Percentiles rank a stretch among this genome's conserved stretches.
phyloP scores from a whole-genome alignment of 805 yeast species.

The Kodamaea hsintzibuensis region DNA sequence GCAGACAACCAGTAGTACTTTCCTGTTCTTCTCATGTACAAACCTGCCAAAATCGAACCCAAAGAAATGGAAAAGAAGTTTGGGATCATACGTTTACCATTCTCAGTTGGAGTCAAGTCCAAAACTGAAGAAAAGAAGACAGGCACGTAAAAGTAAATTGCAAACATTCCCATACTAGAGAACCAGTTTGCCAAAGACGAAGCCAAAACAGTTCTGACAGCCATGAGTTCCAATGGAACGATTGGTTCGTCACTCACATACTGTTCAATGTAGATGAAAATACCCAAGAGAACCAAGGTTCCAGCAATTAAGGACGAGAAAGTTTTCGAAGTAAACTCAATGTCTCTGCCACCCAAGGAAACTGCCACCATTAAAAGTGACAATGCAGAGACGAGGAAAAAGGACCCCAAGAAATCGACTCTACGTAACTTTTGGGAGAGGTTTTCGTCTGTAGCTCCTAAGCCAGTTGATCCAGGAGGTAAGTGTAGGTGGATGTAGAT shows the following conservation, averaged over 20 bases:
- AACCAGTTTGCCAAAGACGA: constrained; percentile 72
- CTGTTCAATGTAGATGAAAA: constrained; percentile 54
- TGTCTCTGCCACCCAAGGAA: constrained; percentile 61
- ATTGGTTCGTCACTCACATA: constrained; percentile 62
- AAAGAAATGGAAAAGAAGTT: constrained; percentile 67
- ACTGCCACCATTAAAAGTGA: constrained; percentile 63
- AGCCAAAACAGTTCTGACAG: constrained; percentile 59
- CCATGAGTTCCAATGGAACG: constrained; percentile 60
- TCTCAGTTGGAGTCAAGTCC: constrained; percentile 52
- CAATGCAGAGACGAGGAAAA: constrained; percentile 57
- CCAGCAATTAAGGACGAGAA: constrained; percentile 35
- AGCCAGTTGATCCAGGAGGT: constrained; percentile 58
- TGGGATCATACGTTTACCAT: constrained; percentile 60
- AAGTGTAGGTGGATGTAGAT: constrained; percentile 40
- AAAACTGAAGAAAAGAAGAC: constrained; percentile 60
- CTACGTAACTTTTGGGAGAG: constrained; percentile 51
- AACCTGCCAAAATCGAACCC: constrained; percentile 69
- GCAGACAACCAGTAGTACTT: constrained; percentile 54
- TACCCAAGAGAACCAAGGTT: constrained; percentile 35
- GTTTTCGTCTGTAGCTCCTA: constrained; percentile 49
- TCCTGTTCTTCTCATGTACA: constrained; percentile 68
- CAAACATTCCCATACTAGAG: constrained; percentile 64
- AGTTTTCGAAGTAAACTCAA: constrained; percentile 46
- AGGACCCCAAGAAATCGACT: constrained; percentile 69
- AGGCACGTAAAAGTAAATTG: constrained; percentile 70